Base-by-base conservation (phyloP, 2,329 filamentous ascomycete species). In the Penicillium sp. region DNA sequence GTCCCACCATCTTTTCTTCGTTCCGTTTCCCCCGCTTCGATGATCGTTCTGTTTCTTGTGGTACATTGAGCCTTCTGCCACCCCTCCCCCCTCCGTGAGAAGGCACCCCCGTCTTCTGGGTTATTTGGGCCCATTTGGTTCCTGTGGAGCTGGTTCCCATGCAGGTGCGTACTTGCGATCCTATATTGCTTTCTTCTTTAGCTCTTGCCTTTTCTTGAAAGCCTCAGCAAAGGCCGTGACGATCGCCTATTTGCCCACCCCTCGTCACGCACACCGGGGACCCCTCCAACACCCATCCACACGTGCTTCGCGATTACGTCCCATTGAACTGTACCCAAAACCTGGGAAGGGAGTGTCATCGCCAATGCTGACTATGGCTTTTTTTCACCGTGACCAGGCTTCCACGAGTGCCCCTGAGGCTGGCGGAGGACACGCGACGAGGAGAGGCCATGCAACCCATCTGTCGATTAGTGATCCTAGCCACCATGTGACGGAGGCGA, bases 401-500 rank as follows among this genome's bases (percentile, higher is more conserved):
- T 74, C 76, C 67, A 71, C 68, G 55, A 70, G 68, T 57, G 66
- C 69, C 58, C 69, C 73, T 61, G 74, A 74, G 63, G 69, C 72
- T 65, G 71, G 71, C 64, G 73, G 71, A 68, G 72, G 71, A 68
- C 81, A 81, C 73, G 75, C 81, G 64, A 74, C 77, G 65, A 77
- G 81, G 59, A 79, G 81, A 67, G 82, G 82, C 63, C 85, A 87
- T 76, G 77, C 76, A 63, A 79, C 84, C 59, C 82, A 86, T 64
- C 77, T 87, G 58, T 86, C 84, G 65, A 87, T 96, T 73, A 94
- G 89, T 73, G 92, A 96, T 76, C 89, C 92, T 58, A 91, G 84
- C 76, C 91, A 96, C 77, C 92, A 96, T 83, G 90, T 96, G 71
- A 96, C 92, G 54, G 92, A 96, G 74, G 89, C 91, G 56, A 96